A percentile compares a stretch with the other conserved stretches of the same genome.
phyloP scores from a whole-genome alignment of 257 asterid species.

The Capsicum pubescens region DNA sequence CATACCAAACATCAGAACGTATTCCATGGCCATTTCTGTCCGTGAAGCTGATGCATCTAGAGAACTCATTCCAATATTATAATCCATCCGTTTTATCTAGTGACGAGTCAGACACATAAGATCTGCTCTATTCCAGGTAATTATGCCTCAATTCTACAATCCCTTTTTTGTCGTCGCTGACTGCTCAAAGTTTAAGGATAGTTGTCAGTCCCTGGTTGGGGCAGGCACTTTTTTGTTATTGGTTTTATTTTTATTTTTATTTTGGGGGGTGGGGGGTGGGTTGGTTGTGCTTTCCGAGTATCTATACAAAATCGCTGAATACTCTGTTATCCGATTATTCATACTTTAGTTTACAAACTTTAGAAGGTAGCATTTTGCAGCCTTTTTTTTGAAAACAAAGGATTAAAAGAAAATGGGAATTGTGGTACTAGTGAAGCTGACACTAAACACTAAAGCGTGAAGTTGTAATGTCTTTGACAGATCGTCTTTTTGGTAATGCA shows the following conservation, averaged over 20 bases:
- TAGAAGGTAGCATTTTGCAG: slow-evolving; percentile 6
- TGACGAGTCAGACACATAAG: background rate
- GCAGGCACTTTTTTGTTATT: background rate
- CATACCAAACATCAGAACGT: background rate
- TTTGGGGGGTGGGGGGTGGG: background rate
- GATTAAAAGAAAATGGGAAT: background rate
- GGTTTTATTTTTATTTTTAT: background rate
- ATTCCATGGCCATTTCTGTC: background rate
- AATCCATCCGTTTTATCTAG: background rate
- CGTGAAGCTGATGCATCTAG: background rate
- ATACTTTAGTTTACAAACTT: background rate
- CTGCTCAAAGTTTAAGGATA: slow-evolving; percentile 4
- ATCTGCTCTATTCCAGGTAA: slow-evolving; percentile 12
- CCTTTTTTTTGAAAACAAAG: background rate
- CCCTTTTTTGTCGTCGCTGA: background rate
- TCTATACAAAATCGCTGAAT: background rate
- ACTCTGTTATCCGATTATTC: background rate
- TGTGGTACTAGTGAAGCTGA: background rate
- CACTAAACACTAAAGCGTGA: background rate
- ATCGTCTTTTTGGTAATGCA: slow-evolving; percentile 42
- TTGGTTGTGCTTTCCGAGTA: background rate
- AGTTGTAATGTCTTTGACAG: slow-evolving; percentile 2
- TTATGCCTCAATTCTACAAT: background rate
- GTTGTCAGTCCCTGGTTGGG: background rate
- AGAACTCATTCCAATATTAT: slow-evolving; percentile 6